A percentile compares a stretch with the other conserved stretches of the same genome.
These are phyloP conservation scores for Stachybotrys elegans DNA, from an alignment of 2,329 filamentous ascomycete genomes.

Conservation along the genomic window DNA sequence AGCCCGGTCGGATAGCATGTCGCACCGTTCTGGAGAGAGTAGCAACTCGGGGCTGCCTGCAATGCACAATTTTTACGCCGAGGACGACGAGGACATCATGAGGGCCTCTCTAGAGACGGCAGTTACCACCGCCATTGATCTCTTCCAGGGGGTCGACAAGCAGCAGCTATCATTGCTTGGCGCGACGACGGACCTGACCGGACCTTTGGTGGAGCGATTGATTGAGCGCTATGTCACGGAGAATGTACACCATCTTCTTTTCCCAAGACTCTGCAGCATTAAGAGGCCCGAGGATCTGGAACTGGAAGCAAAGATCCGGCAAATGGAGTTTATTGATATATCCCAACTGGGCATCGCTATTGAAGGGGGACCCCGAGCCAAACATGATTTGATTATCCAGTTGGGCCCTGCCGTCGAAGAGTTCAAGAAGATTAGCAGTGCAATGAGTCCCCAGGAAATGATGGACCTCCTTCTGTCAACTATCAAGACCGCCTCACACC, in stretches of 20 bases:
- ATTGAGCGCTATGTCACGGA: slow-evolving; percentile 94
- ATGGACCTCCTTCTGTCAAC: slow-evolving; percentile 73
- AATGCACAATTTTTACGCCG: slow-evolving; percentile 65
- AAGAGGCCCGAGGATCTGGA: slow-evolving; percentile 80
- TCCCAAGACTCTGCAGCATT: slow-evolving; percentile 73
- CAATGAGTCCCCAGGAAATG: slow-evolving; percentile 84
- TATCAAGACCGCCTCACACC: slow-evolving; percentile 74
- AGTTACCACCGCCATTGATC: slow-evolving; percentile 86
- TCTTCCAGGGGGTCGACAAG: slow-evolving; percentile 94
- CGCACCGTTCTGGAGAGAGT: slow-evolving; percentile 24
- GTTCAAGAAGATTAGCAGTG: slow-evolving; percentile 78
- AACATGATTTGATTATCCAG: slow-evolving; percentile 73
- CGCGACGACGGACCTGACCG: slow-evolving; percentile 88
- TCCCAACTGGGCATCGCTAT: slow-evolving; percentile 89
- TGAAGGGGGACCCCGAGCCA: slow-evolving; percentile 70
- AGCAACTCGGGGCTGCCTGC: slow-evolving; percentile 37
- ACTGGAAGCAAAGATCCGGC: slow-evolving; percentile 80
- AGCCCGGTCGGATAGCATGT: slow-evolving; percentile 47
- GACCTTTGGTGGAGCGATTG: slow-evolving; percentile 83
- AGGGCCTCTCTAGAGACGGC: slow-evolving; percentile 84
- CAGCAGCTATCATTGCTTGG: slow-evolving; percentile 88
- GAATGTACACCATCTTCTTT: slow-evolving; percentile 85
- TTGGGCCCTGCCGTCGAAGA: slow-evolving; percentile 77
- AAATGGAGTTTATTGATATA: slow-evolving; percentile 92
- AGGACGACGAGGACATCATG: slow-evolving; percentile 91